Base-by-base conservation (phyloP, 2,329 filamentous ascomycete genomes). In the Colletotrichum truncatum region DNA sequence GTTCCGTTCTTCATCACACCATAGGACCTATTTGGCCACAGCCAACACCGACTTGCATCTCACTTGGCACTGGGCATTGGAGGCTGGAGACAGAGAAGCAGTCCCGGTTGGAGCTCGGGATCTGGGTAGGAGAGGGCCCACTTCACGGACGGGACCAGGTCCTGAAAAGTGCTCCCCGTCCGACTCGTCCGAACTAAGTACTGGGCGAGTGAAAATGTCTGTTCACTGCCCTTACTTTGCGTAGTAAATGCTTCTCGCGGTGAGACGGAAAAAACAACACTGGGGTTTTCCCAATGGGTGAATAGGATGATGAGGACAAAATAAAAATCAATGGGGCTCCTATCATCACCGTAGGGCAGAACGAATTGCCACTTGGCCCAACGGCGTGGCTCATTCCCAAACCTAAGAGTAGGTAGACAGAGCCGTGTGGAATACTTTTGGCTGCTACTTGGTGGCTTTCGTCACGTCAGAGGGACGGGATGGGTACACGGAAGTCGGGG, bases 81-180 rank as follows among this genome's bases (percentile, higher is more conserved):
- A 59, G 43, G 45, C 63, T 66, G 43, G 60, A 38, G 39, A 60
- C 58, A 38, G 43, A 64, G 38, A 26, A 21, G 53, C 48, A 51
- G 45, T 26, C 11, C 61, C 57, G 57, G 62, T 41, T 55, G 16
- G 62, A 62, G 62, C 49, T 65, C 57, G 63, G 63, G 36, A 66
- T 66, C 57, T 66, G 57, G 57, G 14, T 34, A 23, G 28, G 26
- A 14, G n/a, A 54, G 43, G 46, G 49, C 58, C 63, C 57, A 66
- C 63, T 53, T 59, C 23, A 49, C 49, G 57, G 63, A 63, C 63
- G 57, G 63, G 51, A 56, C 43, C 34, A 66, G 25, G 21, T 55
- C 57, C 57, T 63, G 57, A 56, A 65, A 51, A 45, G 63, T 56
- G 34, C 39, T 49, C 39, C 56, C 57, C 28, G 63, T 56, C 58